Conservation (phyloP, 2,329 filamentous ascomycete species). For the Teratosphaeriaceae sp. region DNA sequence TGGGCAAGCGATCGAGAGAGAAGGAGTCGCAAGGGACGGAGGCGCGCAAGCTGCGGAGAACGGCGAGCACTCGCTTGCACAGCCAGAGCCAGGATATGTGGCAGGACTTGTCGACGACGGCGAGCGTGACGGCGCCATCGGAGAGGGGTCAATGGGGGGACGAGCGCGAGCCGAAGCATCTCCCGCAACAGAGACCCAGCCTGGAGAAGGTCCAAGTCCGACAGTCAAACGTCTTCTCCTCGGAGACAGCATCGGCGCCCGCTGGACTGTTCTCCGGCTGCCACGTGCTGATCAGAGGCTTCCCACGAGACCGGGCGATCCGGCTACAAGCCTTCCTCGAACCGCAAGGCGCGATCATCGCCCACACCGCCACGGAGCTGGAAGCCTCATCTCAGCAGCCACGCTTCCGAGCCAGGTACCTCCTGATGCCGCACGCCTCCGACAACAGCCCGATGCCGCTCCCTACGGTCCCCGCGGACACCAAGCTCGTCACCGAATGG, state of each 20-base stretch:
- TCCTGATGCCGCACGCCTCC: constrained; percentile 29
- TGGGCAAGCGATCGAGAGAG: constrained; percentile 56
- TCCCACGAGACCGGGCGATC: constrained; percentile 15
- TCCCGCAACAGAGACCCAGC: constrained; percentile 4
- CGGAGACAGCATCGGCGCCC: constrained; percentile 5
- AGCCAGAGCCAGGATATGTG: constrained; percentile 80
- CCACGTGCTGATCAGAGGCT: constrained; percentile 23
- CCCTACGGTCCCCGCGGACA: constrained; percentile 20
- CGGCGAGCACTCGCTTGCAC: constrained; percentile 75
- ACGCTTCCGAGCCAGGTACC: constrained; percentile 14
- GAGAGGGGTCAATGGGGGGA: constrained; percentile 21
- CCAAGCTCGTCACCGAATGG: constrained; percentile 69
- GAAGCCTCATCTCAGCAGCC: constrained; percentile 12
- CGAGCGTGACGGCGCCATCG: constrained; percentile 16
- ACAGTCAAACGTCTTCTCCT: constrained; percentile 5
- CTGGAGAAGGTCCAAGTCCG: constrained; percentile 3
- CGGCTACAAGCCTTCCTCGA: constrained; percentile 18
- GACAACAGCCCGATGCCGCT: constrained; percentile 20
- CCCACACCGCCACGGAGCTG: constrained; percentile 17
- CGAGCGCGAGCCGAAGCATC: constrained; percentile 8
- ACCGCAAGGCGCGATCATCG: constrained; percentile 26
- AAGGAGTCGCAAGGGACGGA: constrained; percentile 40
- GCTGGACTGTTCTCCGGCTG: constrained; percentile 25
- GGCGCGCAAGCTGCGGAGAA: constrained; percentile 76
- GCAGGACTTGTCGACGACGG: constrained; percentile 66